Percentiles rank a stretch among this genome's conserved stretches.
These are phyloP conservation scores for Rhizoctonia solani DNA, from an alignment of 1,284 basidiomycete genomes.

Conservation along the genomic window DNA sequence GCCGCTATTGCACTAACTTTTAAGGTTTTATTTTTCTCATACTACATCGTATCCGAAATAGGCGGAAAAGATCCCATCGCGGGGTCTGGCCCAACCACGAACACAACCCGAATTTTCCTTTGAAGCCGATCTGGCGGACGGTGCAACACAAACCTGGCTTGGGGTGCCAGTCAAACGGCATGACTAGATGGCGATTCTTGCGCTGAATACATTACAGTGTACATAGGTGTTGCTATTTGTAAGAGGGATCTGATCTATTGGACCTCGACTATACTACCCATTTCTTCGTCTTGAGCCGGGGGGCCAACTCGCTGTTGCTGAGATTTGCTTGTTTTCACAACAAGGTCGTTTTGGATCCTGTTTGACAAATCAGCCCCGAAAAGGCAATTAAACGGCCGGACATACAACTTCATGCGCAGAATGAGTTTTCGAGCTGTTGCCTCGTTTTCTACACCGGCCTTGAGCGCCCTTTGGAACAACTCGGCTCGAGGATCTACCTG, in stretches of 20 bases:
- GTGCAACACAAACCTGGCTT: not conserved
- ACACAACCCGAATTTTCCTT: conserved; percentile 15
- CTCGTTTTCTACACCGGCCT: conserved; percentile 69
- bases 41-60: conserved; percentile 65
- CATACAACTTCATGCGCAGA: conserved; percentile 74
- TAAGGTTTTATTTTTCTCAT: conserved; percentile 87
- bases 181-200: not conserved
- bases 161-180: not conserved
- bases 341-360: conserved; percentile 35
- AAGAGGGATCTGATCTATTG: not conserved
- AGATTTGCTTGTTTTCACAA: conserved; percentile 18
- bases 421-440: conserved; percentile 73
- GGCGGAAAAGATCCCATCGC: conserved; percentile 50
- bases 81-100: conserved; percentile 22
- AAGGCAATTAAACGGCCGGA: conserved; percentile 32
- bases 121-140: not conserved
- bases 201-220: conserved; percentile 13
- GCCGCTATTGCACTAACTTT: conserved; percentile 77
- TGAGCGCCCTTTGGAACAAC: conserved; percentile 72
- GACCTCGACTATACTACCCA: conserved; percentile 10
- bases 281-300: conserved; percentile 10
- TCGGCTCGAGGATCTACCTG: conserved; percentile 72
- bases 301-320: not conserved
- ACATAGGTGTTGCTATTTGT: not conserved
- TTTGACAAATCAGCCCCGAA: not conserved